A percentile compares a stretch with the other conserved stretches of the same genome.
phyloP scores from a whole-genome alignment of 371 early-diverging fungal species.

The Mortierella sp. region DNA sequence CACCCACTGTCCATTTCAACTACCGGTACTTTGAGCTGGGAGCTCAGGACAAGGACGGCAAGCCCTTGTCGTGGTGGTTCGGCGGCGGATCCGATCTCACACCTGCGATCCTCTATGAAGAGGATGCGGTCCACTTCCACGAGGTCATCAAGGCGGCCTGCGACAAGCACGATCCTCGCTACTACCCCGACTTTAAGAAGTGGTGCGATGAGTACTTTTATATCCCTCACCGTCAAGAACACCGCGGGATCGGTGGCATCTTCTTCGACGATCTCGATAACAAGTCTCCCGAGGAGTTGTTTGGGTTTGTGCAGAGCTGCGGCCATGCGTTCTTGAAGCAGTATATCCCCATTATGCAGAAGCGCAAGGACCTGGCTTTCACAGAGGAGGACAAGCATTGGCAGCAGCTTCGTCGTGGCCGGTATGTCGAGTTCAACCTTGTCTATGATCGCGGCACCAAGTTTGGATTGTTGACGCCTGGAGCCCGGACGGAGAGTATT shows the following conservation, averaged over 20 bases:
- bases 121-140: constrained; percentile 88
- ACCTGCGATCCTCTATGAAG: constrained; percentile 83
- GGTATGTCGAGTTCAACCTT: constrained; percentile 93
- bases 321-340: constrained; percentile 81
- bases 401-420: constrained; percentile 90
- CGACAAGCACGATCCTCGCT: constrained; percentile 76
- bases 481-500: constrained; percentile 89
- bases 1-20: constrained; percentile 96
- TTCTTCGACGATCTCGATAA: constrained; percentile 90
- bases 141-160: constrained; percentile 82
- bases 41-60: constrained; percentile 62
- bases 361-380: constrained; percentile 76
- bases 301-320: constrained; percentile 76
- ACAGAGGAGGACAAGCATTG: constrained; percentile 78
- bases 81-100: constrained; percentile 92
- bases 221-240: constrained; percentile 82
- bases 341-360: constrained; percentile 83
- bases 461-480: constrained; percentile 90
- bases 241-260: constrained; percentile 90
- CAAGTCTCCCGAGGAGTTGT: constrained; percentile 74
- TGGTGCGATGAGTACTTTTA: constrained; percentile 91
- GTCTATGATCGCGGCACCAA: constrained; percentile 92
- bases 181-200: constrained; percentile 83
- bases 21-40: constrained; percentile 97
- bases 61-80: constrained; percentile 86